Evolutionary conservation across 371 early-diverging fungal genomes (phyloP).

Genomic region (Syncephalastrum monosporum): DNA sequence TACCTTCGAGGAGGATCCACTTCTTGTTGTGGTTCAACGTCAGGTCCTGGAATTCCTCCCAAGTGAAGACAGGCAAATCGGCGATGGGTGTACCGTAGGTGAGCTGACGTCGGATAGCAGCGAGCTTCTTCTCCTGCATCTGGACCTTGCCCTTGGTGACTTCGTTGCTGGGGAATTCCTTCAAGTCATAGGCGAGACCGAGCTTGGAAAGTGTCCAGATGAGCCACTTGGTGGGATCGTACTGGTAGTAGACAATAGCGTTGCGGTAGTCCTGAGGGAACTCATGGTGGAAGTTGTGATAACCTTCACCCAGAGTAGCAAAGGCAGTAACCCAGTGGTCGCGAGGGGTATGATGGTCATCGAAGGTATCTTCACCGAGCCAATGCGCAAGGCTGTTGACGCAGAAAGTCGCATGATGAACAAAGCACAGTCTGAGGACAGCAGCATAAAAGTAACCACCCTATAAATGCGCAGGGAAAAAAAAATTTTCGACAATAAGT

Average conservation of each 20-base stretch:
- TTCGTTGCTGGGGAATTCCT: constrained; percentile 89
- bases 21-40: constrained; percentile 63
- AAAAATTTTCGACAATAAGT: constrained; percentile 3
- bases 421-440: constrained; percentile 75
- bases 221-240: constrained; percentile 96
- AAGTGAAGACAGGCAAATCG: constrained; percentile 72
- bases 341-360: constrained; percentile 79
- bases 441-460: constrained; percentile 91
- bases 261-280: constrained; percentile 97
- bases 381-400: constrained; percentile 89
- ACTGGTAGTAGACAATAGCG: constrained; percentile 86
- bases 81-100: constrained; percentile 75
- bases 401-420: constrained; percentile 95
- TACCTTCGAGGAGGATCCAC: constrained; percentile 86
- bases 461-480: constrained; percentile 20
- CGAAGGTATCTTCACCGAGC: constrained; percentile 79
- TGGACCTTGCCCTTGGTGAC: constrained; percentile 80
- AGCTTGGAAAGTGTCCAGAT: constrained; percentile 65
- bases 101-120: constrained; percentile 55
- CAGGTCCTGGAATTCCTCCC: constrained; percentile 70
- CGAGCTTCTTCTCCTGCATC: constrained; percentile 84
- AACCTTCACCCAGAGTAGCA: constrained; percentile 83
- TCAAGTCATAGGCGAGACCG: constrained; percentile 86
- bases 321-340: constrained; percentile 82
- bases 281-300: constrained; percentile 93